Evolutionary conservation across 2,329 filamentous ascomycete species (phyloP), one percentile per base, ranked within the genome.

Genomic region (Aureobasidium uvarum): DNA sequence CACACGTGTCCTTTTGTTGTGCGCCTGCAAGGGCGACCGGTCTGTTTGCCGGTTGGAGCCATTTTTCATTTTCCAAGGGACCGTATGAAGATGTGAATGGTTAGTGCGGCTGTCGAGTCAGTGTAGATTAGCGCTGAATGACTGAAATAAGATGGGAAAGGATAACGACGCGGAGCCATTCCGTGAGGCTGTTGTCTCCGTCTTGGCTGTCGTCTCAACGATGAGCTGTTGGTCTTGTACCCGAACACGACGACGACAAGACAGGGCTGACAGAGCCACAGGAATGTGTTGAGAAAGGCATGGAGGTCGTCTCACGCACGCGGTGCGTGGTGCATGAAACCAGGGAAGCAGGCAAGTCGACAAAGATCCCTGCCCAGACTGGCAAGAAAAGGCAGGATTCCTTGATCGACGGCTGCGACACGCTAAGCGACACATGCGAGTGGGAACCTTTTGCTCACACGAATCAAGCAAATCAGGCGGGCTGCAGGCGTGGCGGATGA

Each of bases 401-500:
- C 25, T 33, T 63, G 48, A 63, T 63, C 60, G 46, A 45, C 60
- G 20, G 23, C 46, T 52, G 60, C 46, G 23, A 63, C 60, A 63
- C 46, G 60, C 60, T 63, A 63, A 54, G 10, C 60, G 60, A 63
- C 60, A 63, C 60, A 25, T 63, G 60, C 48, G 20, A 23, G 38
- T 43, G 46, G 60, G 46, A 54, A 36, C 48, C 46, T 63, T 43
- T 39, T 43, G 10, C 46, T 33, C 38, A 23, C 60, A 63, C 60
- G 60, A 63, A 54, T 63, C 60, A 63, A 54, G 38, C 60, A 48
- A 63, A 63, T 63, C 60, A 63, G 39, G 60, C 60, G 25, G 60
- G 60, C 46, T 63, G 60, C 60, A 63, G 60, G n/a, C 46, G 25
- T 63, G 60, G 60, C 60, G 46, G 60, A 63, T 63, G 60, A 63